Base-by-base conservation (phyloP, 139 green algal species). In the Trebouxia sp. region DNA sequence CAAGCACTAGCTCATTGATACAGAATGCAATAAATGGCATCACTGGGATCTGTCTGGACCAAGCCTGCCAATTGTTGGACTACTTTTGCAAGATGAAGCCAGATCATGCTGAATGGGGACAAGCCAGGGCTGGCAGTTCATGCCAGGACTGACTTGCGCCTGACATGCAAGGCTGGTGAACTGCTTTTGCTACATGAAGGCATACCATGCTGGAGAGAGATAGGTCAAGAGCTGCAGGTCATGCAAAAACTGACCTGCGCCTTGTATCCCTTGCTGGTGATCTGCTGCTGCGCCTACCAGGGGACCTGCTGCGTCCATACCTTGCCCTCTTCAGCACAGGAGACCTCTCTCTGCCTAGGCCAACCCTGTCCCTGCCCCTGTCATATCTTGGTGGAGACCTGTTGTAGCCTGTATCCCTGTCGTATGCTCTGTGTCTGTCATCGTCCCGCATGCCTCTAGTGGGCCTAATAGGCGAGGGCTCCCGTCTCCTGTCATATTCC, bases 301-400 rank as follows among this genome's bases (percentile, higher is more conserved):
- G 62, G 9, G 62, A 72, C 37, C 62, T 72, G 62, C 62, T 72
- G 14, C 62, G 37, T 1, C 62, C 62, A 72, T 72, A 72, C 62
- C 62, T 72, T 72, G 62, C 62, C 32, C 43, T 72, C 62, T 72
- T 72, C 32, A 72, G 35, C 0, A 72, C 62, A 26, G 62, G 62
- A 35, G 62, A 72, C 35, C 62, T 72, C 5, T 72, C 62, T 26
- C 62, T 72, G 62, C 32, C 62, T 30, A 12, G 62, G 11, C 62
- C 62, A 9, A 1, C 35, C 62, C 62, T 72, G 62, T 72, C 62
- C 32, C 62, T 28, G 15, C 62, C 62, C 35, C 62, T 72, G 35
- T 72, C 62, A 72, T 47, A 32, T 45, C 75, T 39, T 14, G 15
- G 45, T 32, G 47, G n/a, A 11, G 48, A 32, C 53, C 75, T 78